Evolutionary conservation across 805 yeast species (phyloP).

Genomic region (Cyberlindnera subsufficiens): DNA sequence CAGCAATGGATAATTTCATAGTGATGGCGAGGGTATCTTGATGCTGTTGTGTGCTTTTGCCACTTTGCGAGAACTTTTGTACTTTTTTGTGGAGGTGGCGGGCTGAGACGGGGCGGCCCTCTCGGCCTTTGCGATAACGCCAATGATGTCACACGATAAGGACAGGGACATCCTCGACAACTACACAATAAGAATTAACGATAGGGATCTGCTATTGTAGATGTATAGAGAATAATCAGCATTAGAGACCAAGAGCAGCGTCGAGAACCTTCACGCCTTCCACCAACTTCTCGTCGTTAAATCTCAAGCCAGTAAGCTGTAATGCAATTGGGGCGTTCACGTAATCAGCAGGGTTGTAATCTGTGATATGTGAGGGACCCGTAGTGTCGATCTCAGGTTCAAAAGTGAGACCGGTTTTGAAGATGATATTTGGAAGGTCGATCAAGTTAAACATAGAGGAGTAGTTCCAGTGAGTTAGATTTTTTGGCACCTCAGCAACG

Average conservation of each 20-base stretch:
- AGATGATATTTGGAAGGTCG: conserved; percentile 63
- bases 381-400: conserved; percentile 49
- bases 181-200: too few species aligned
- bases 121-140: too few species aligned
- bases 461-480: conserved; percentile 73
- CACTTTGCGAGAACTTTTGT: not conserved
- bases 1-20: conserved; percentile 17
- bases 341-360: conserved; percentile 24
- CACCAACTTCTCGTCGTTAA: conserved; percentile 44
- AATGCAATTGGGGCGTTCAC: conserved; percentile 43
- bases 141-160: too few species aligned
- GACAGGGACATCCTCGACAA: too few species aligned
- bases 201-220: not conserved
- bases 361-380: conserved; percentile 25
- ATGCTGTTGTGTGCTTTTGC: not conserved
- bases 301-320: conserved; percentile 45
- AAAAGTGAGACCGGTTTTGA: conserved; percentile 58
- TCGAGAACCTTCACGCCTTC: conserved; percentile 39
- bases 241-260: conserved; percentile 21
- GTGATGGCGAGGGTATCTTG: not conserved
- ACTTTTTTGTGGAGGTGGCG: conserved; percentile 1
- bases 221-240: not conserved
- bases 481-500: conserved; percentile 62
- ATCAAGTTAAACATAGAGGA: conserved; percentile 66
- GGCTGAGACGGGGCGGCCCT: not conserved